These are phyloP conservation scores for Mesembryanthemum crystallinum DNA, from an alignment of 148 eudicot genomes.

Conservation along the genomic window DNA sequence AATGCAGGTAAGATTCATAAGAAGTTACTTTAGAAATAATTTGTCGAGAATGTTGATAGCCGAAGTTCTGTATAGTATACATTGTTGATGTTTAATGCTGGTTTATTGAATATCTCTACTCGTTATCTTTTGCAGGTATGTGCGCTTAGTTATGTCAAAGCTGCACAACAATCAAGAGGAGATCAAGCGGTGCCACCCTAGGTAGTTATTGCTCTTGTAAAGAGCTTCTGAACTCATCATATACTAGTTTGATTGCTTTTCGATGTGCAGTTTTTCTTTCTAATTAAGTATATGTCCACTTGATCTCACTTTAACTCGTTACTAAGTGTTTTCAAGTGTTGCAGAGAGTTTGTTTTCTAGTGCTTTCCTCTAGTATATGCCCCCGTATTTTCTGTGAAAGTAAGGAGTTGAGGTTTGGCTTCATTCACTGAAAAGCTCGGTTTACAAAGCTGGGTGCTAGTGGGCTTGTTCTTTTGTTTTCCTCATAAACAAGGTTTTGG, in stretches of 20 bases:
- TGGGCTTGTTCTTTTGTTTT: too few species aligned
- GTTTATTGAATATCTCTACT: neutral
- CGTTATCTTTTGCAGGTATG: slow-evolving; percentile 54
- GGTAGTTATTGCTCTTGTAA: slow-evolving; percentile 44
- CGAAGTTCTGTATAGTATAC: neutral
- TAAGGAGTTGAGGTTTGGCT: too few species aligned
- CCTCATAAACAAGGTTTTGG: too few species aligned
- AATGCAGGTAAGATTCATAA: neutral
- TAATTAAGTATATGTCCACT: neutral
- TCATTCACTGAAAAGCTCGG: too few species aligned
- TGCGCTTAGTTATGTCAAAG: slow-evolving; percentile 85
- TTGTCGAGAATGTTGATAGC: neutral
- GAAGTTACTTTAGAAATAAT: neutral
- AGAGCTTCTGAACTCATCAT: neutral
- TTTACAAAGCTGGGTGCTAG: too few species aligned
- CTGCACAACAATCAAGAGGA: slow-evolving; percentile 49
- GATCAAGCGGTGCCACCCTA: slow-evolving; percentile 64
- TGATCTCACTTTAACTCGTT: too few species aligned
- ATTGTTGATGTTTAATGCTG: neutral
- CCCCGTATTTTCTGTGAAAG: too few species aligned
- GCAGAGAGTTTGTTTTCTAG: too few species aligned
- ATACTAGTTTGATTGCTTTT: neutral
- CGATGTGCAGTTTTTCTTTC: neutral
- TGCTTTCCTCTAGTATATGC: too few species aligned
- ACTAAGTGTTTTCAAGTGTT: too few species aligned